Evolutionary conservation across 2,329 filamentous ascomycete genomes (phyloP), one percentile per base, ranked within the genome.

Genomic region (Sporothrix luriei): DNA sequence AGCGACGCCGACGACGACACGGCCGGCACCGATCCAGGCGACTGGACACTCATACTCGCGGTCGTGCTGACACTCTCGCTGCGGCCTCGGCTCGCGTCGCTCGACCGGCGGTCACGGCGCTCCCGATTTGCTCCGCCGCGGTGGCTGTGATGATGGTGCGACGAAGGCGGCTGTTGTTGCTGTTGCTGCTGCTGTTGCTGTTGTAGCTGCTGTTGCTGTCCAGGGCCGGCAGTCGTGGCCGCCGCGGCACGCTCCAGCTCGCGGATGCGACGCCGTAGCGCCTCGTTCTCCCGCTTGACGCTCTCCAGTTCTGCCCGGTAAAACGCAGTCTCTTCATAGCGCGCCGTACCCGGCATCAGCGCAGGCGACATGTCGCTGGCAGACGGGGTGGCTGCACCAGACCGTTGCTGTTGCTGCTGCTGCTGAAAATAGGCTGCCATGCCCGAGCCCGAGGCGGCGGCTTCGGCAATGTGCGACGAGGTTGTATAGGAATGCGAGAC

Each of bases 221-320:
- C 21, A 3, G 38, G 14, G 1, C 61, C 19, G 11, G 29, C 1
- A 14, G 48, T 19, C 19, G 65, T 48, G 11, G 61, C 40, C 13
- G 70, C 26, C 1, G 66, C 48, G 29, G 69, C 78, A 49, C 82
- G 81, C 78, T 91, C 88, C 13, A 91, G 78, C 55, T 90, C 88
- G 59, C 87, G 82, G 70, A 91, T 85, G 16, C 85, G 83, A 68
- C 83, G 81, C 80, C 88, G 88, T 59, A 91, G 78, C 0, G 78
- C 76, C 67, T 90, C 88, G 71, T 91, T 90, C 78, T 91, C 88
- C 61, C 83, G 81, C 78, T 88, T 90, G 51, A 86, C 85, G 5
- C 75, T 79, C 29, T 90, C 88, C 0, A 90, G 79, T 75, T 90
- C 88, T 49, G 83, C 81, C 4, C 87, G 82, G 74, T 87, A 87